These are phyloP conservation scores for Fusarium armeniacum DNA, from an alignment of 2,329 filamentous ascomycete genomes.

Conservation along the genomic window DNA sequence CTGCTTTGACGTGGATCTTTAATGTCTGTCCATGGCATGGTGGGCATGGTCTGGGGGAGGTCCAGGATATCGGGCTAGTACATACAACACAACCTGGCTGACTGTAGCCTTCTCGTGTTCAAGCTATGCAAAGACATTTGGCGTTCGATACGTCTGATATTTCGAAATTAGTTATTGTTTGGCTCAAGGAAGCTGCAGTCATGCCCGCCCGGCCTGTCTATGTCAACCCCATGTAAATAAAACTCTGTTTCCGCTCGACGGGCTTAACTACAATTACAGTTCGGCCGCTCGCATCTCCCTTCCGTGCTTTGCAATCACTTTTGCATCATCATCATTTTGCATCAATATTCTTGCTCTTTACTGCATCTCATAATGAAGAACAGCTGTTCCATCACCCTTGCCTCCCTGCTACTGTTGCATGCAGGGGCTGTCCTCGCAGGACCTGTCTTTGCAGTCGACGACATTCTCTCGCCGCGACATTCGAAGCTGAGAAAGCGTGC, in stretches of 20 bases:
- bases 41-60: slow-evolving; percentile 14
- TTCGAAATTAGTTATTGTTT: slow-evolving; percentile 10
- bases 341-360: not conserved
- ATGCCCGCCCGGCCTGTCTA: slow-evolving; percentile 12
- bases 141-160: slow-evolving; percentile 23
- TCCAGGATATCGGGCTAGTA: slow-evolving; percentile 18
- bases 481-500: slow-evolving; percentile 40
- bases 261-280: slow-evolving; percentile 14
- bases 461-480: slow-evolving; percentile 31
- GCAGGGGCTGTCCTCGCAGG: slow-evolving; percentile 40
- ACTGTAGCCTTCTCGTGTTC: slow-evolving; percentile 42
- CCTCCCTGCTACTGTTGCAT: slow-evolving; percentile 34
- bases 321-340: slow-evolving; percentile 7
- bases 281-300: slow-evolving; percentile 23
- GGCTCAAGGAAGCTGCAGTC: slow-evolving; percentile 26
- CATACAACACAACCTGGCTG: slow-evolving; percentile 24
- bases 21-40: slow-evolving; percentile 7
- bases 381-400: slow-evolving; percentile 26
- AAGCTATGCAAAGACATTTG: slow-evolving; percentile 20
- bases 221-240: slow-evolving; percentile 45
- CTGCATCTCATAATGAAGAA: slow-evolving; percentile 39
- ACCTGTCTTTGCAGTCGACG: slow-evolving; percentile 32
- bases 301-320: slow-evolving; percentile 25
- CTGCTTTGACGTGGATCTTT: slow-evolving; percentile 16
- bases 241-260: slow-evolving; percentile 32